A percentile compares a stretch with the other conserved stretches of the same genome.
Evolutionary conservation across 2,329 filamentous ascomycete genomes (phyloP).

Genomic region (Fusarium decemcellulare): DNA sequence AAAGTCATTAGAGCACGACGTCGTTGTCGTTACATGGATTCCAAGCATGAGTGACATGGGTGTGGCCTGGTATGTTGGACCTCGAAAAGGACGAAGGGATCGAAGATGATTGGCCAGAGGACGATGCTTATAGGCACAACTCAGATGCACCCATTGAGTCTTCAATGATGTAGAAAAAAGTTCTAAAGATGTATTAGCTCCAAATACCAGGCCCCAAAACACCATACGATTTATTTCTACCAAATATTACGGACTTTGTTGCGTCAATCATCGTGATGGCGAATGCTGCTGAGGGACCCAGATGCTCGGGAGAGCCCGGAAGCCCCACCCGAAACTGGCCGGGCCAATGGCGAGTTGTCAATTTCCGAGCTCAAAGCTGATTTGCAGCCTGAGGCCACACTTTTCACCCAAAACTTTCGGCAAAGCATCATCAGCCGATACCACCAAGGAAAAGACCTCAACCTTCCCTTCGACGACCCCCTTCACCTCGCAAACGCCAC

Average conservation of each 20-base stretch:
- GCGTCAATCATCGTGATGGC: constrained; percentile 14
- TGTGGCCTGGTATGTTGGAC: constrained; percentile 5
- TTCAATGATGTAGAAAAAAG: not conserved
- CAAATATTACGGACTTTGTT: constrained; percentile 2
- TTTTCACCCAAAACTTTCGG: constrained; percentile 58
- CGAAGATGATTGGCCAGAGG: constrained; percentile 40
- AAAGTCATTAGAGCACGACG: not conserved
- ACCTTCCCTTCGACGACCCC: constrained; percentile 47
- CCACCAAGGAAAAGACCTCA: constrained; percentile 65
- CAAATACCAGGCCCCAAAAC: no score
- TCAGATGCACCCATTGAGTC: constrained; percentile 30
- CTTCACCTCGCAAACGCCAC: constrained; percentile 46
- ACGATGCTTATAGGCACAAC: constrained; percentile 3
- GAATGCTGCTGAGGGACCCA: constrained; percentile 35
- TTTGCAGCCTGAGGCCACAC: constrained; percentile 61
- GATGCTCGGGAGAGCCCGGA: constrained; percentile 50
- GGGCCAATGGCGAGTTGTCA: constrained; percentile 61
- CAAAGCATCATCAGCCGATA: constrained; percentile 57
- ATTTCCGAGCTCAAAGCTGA: constrained; percentile 60
- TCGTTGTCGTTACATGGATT: not conserved
- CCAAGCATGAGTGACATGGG: not conserved
- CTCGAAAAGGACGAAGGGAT: constrained; percentile 43
- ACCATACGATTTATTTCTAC: not conserved
- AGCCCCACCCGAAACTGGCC: constrained; percentile 41
- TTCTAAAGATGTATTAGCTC: not conserved